These are phyloP conservation scores for Macrolepiota albuminosa DNA, from an alignment of 768 basidiomycete genomes.

Conservation along the genomic window DNA sequence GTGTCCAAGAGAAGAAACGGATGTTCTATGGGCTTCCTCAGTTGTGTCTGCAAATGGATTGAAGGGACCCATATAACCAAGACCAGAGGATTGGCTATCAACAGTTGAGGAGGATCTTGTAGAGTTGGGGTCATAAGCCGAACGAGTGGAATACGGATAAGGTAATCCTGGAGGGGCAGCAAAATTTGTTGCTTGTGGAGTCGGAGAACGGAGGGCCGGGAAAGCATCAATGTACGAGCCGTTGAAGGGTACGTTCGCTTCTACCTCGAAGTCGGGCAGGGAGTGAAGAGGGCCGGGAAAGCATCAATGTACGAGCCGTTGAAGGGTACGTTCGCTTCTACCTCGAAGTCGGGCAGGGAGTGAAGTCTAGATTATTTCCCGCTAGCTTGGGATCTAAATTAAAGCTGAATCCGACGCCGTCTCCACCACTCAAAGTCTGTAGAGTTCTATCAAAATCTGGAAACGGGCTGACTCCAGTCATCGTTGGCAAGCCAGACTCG, in stretches of 20 bases:
- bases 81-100: constrained; percentile 42
- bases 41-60: constrained; percentile 70
- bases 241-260: constrained; percentile 51
- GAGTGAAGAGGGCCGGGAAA: constrained; percentile 55
- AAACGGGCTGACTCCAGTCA: constrained; percentile 59
- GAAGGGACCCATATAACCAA: constrained; percentile 69
- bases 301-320: constrained; percentile 62
- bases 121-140: constrained; percentile 52
- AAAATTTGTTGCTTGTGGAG: constrained; percentile 27
- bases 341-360: constrained; percentile 46
- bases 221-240: constrained; percentile 70
- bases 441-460: constrained; percentile 87
- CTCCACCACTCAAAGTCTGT: constrained; percentile 61
- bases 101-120: constrained; percentile 30
- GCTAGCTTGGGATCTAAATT: constrained; percentile 79
- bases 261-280: constrained; percentile 48
- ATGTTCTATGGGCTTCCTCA: constrained; percentile 41
- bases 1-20: constrained; percentile 26
- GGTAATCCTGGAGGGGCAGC: constrained; percentile 50
- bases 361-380: constrained; percentile 36
- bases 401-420: constrained; percentile 77
- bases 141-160: constrained; percentile 42
- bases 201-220: constrained; percentile 48
- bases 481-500: constrained; percentile 43
- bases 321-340: constrained; percentile 52